These are phyloP conservation scores for Gleditsia sinensis DNA, from an alignment of 306 rosid species.

Conservation along the genomic window DNA sequence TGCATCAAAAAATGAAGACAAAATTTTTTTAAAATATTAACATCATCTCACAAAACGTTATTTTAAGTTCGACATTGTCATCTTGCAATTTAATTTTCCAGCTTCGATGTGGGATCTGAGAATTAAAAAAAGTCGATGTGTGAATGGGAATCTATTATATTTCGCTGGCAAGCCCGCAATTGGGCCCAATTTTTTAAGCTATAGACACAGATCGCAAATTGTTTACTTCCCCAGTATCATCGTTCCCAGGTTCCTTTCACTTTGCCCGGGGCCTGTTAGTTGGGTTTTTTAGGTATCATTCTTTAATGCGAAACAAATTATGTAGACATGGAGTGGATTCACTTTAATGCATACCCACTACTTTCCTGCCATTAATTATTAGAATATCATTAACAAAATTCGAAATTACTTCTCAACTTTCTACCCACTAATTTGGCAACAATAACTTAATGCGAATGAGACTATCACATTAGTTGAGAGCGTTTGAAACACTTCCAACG, in stretches of 20 bases:
- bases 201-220: not conserved
- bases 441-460: not conserved
- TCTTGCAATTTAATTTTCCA: not conserved
- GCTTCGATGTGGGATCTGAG: not conserved
- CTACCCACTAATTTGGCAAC: not conserved
- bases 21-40: not conserved
- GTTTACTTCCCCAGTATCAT: not conserved
- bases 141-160: conserved; percentile 11
- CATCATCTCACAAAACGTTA: not conserved
- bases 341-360: not conserved
- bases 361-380: not conserved
- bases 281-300: too few species aligned
- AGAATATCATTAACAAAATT: not conserved
- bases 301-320: not conserved
- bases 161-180: not conserved
- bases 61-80: not conserved
- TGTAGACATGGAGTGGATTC: not conserved
- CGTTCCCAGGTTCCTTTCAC: conserved; percentile 20
- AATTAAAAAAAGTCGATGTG: not conserved
- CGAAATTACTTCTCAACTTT: not conserved
- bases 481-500: not conserved
- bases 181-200: not conserved
- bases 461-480: not conserved
- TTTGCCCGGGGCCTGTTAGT: conserved; percentile 2
- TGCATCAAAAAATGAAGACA: not conserved